These are phyloP conservation scores for Dittrichia graveolens DNA, from an alignment of 129 eudicot species.

Conservation along the genomic window DNA sequence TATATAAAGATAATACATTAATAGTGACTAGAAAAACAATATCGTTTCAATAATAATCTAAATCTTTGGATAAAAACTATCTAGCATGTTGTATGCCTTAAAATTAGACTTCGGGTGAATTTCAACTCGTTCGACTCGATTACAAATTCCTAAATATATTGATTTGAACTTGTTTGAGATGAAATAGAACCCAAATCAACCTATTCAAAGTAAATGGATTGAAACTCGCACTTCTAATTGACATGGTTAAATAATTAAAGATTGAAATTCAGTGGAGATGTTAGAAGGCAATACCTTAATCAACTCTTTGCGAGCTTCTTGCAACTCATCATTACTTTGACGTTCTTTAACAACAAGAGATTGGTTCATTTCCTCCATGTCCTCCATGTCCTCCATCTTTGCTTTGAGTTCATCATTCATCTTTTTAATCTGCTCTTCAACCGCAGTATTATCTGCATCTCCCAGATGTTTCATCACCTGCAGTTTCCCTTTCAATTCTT, in stretches of 20 bases:
- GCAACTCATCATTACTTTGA: constrained; percentile 87
- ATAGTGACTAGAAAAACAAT: not conserved
- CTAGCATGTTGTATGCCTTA: too few relatives aligned
- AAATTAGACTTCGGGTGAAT: too few relatives aligned
- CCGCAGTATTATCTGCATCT: constrained; percentile 70
- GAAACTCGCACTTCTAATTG: not conserved
- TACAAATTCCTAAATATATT: not conserved
- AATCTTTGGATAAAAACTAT: too few relatives aligned
- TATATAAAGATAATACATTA: too few relatives aligned
- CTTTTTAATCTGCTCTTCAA: constrained; percentile 66
- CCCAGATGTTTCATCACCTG: constrained; percentile 92
- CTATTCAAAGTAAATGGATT: not conserved
- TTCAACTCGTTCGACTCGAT: not conserved
- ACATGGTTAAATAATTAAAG: not conserved
- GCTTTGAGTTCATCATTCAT: constrained; percentile 59
- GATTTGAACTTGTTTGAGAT: not conserved
- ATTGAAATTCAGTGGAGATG: not conserved
- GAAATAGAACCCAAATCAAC: not conserved
- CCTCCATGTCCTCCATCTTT: constrained; percentile 60
- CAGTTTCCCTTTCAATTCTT: constrained; percentile 84
- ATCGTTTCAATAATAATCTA: not conserved
- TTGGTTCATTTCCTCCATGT: constrained; percentile 50
- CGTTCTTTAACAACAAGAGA: constrained; percentile 64
- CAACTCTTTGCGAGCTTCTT: constrained; percentile 75
- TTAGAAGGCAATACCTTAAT: constrained; percentile 53